Evolutionary conservation across 768 basidiomycete genomes (phyloP).

Genomic region (Auriscalpium orientale): DNA sequence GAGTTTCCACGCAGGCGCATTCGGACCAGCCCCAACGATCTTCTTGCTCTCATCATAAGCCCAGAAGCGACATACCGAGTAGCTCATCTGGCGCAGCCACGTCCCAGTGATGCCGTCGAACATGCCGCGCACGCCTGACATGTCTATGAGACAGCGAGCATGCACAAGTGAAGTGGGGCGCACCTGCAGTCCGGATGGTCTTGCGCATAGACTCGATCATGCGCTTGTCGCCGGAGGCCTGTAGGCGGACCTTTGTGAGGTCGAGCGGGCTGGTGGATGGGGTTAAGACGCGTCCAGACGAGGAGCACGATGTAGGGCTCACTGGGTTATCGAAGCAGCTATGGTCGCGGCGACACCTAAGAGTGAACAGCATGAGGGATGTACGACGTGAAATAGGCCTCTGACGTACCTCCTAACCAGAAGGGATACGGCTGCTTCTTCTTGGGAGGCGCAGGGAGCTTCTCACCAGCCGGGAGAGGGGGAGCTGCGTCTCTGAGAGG

Average conservation of each 20-base stretch:
- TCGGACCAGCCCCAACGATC: slow-evolving; percentile 58
- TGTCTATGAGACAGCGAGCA: not conserved
- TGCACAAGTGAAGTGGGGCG: not conserved
- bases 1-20: slow-evolving; percentile 75
- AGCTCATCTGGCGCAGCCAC: slow-evolving; percentile 88
- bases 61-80: slow-evolving; percentile 90
- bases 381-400: not conserved
- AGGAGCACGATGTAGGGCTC: slow-evolving; percentile 17
- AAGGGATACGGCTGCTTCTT: slow-evolving; percentile 77
- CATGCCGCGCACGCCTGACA: slow-evolving; percentile 54
- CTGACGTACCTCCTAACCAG: slow-evolving; percentile 65
- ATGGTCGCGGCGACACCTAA: slow-evolving; percentile 74
- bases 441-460: slow-evolving; percentile 1
- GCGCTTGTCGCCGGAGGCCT: slow-evolving; percentile 87
- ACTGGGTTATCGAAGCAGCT: slow-evolving; percentile 86
- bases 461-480: slow-evolving; percentile 3
- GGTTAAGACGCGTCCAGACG: not conserved
- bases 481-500: slow-evolving; percentile 5
- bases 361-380: slow-evolving; percentile 1
- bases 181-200: slow-evolving; percentile 74
- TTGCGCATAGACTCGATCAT: slow-evolving; percentile 82
- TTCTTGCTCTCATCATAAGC: slow-evolving; percentile 91
- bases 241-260: slow-evolving; percentile 86
- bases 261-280: slow-evolving; percentile 58
- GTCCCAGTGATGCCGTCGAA: slow-evolving; percentile 87